A percentile compares a stretch with the other conserved stretches of the same genome.
These are phyloP conservation scores for Tolypocladium pustulatum DNA, from an alignment of 2,329 filamentous ascomycete genomes.

Conservation along the genomic window DNA sequence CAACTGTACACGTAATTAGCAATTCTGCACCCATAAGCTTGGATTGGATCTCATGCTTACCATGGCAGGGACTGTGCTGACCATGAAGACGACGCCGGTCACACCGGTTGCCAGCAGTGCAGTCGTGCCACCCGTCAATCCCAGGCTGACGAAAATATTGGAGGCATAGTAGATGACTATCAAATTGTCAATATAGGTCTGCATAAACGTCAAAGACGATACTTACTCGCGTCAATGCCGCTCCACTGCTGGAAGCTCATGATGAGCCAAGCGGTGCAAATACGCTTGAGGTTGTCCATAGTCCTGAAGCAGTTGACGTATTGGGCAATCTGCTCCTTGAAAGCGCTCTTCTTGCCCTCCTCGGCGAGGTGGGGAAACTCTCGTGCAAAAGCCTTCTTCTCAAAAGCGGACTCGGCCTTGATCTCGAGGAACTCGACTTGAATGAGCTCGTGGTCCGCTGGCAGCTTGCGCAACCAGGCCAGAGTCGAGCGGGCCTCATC, in stretches of 20 bases:
- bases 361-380: conserved; percentile 36
- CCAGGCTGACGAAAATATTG: conserved; percentile 51
- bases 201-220: background rate
- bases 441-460: conserved; percentile 54
- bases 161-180: conserved; percentile 33
- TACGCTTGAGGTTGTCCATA: conserved; percentile 48
- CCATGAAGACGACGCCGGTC: conserved; percentile 58
- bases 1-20: background rate
- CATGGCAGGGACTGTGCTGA: conserved; percentile 20
- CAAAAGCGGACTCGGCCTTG: conserved; percentile 67
- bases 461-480: conserved; percentile 51
- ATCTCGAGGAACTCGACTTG: conserved; percentile 75
- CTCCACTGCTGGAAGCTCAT: conserved; percentile 24
- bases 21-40: background rate
- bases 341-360: conserved; percentile 27
- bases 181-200: background rate
- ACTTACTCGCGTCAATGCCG: conserved; percentile 33
- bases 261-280: conserved; percentile 51
- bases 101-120: conserved; percentile 59
- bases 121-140: conserved; percentile 41
- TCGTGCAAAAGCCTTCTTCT: conserved; percentile 58
- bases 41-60: conserved; percentile 2
- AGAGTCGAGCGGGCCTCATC: conserved; percentile 49
- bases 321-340: conserved; percentile 34
- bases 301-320: conserved; percentile 36